Evolutionary conservation across 192 early-diverging fungal species (phyloP).

Genomic region (Coemansia sp.): DNA sequence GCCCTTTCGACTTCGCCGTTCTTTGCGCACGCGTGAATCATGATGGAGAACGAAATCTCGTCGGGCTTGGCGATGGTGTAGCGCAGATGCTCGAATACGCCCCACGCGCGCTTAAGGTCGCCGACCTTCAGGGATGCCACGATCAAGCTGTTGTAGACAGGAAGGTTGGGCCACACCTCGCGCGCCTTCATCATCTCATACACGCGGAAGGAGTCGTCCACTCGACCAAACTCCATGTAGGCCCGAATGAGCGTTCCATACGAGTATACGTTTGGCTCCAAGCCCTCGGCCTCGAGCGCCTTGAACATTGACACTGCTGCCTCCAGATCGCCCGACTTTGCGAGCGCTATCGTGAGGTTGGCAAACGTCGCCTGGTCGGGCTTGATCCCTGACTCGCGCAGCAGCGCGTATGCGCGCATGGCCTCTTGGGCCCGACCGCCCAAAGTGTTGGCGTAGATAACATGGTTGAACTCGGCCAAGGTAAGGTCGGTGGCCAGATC

Average conservation of each 20-base stretch:
- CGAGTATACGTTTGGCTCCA: conserved; percentile 65
- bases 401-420: conserved; percentile 63
- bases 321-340: conserved; percentile 64
- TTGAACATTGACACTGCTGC: conserved; percentile 69
- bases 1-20: conserved; percentile 86
- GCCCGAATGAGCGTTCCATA: conserved; percentile 77
- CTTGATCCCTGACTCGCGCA: conserved; percentile 63
- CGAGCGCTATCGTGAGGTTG: conserved; percentile 82
- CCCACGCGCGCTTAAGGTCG: conserved; percentile 84
- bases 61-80: conserved; percentile 77
- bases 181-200: conserved; percentile 77
- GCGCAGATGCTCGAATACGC: conserved; percentile 87
- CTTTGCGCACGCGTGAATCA: conserved; percentile 92
- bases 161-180: conserved; percentile 58
- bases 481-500: conserved; percentile 21
- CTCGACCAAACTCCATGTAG: conserved; percentile 58
- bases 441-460: conserved; percentile 68
- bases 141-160: conserved; percentile 82
- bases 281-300: conserved; percentile 55
- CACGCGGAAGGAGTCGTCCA: conserved; percentile 75
- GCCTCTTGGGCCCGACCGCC: conserved; percentile 64
- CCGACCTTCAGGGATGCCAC: conserved; percentile 74
- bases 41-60: conserved; percentile 78
- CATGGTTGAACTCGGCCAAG: conserved; percentile 55
- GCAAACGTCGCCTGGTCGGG: conserved; percentile 74